Percentiles rank a stretch among this genome's conserved stretches.
Evolutionary conservation across 768 basidiomycete species (phyloP).

Genomic region (Termitomyces sp.): DNA sequence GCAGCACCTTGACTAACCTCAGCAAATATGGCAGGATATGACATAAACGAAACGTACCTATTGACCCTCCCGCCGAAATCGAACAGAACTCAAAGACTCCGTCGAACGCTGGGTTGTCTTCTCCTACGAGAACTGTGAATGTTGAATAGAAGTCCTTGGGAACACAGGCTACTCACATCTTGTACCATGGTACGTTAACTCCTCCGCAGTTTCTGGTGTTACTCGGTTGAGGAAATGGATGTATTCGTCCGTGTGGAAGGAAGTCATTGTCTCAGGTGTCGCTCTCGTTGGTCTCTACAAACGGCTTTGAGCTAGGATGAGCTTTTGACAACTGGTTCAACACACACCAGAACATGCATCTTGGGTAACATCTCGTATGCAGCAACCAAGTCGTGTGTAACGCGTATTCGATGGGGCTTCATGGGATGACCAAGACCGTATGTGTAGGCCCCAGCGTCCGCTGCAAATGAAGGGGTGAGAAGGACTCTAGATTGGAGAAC

Average conservation of each 20-base stretch:
- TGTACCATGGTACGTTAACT: constrained; percentile 80
- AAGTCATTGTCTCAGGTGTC: constrained; percentile 74
- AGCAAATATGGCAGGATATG: neutral
- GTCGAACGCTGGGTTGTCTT: constrained; percentile 96
- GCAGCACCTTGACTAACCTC: constrained; percentile 62
- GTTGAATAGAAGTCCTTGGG: neutral
- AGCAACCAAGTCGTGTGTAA: constrained; percentile 89
- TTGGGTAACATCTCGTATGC: constrained; percentile 91
- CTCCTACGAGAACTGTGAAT: constrained; percentile 59
- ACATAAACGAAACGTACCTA: constrained; percentile 50
- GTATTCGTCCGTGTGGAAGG: constrained; percentile 98
- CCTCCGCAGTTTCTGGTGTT: constrained; percentile 87
- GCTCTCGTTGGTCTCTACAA: constrained; percentile 68
- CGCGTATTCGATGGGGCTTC: constrained; percentile 94
- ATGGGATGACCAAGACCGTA: constrained; percentile 91
- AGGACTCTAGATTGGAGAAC: neutral
- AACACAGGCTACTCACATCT: constrained; percentile 53
- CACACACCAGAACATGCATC: constrained; percentile 85
- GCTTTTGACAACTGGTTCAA: neutral
- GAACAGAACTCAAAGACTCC: constrained; percentile 97
- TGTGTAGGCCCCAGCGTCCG: constrained; percentile 68
- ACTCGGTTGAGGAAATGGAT: constrained; percentile 87
- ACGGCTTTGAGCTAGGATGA: neutral
- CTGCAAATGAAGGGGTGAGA: constrained; percentile 32
- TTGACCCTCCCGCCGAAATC: constrained; percentile 93